Conservation (phyloP, 768 basidiomycete genomes). For the Tricholoma flavovirens region DNA sequence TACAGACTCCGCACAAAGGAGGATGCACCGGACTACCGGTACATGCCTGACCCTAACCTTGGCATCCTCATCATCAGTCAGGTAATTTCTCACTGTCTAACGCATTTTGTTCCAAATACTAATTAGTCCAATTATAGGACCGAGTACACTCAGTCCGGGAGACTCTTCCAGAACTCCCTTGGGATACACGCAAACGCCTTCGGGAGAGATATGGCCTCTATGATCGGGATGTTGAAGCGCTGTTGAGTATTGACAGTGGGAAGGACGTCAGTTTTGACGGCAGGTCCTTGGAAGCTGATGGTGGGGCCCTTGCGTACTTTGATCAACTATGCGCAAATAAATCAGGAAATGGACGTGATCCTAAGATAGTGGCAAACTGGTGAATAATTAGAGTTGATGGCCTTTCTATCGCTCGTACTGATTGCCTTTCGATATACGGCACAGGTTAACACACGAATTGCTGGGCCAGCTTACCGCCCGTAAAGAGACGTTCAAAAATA, state of each 20-base stretch:
- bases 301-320: constrained; percentile 72
- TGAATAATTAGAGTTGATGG: constrained; percentile 27
- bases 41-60: constrained; percentile 97
- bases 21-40: constrained; percentile 91
- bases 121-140: constrained; percentile 34
- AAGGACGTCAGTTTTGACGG: constrained; percentile 62
- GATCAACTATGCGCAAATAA: constrained; percentile 53
- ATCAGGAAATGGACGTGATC: constrained; percentile 38
- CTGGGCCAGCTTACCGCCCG: constrained; percentile 67
- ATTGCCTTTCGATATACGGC: constrained; percentile 1
- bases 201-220: constrained; percentile 41
- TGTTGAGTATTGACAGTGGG: constrained; percentile 67
- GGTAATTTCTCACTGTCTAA: constrained; percentile 22
- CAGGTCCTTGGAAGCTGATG: constrained; percentile 19
- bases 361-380: constrained; percentile 83
- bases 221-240: constrained; percentile 63
- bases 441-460: constrained; percentile 85
- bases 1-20: constrained; percentile 85
- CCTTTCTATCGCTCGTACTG: constrained; percentile 5
- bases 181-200: constrained; percentile 53
- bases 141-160: constrained; percentile 50
- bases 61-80: constrained; percentile 61
- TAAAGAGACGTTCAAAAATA: constrained; percentile 49
- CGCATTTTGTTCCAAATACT: background rate
- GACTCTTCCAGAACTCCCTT: constrained; percentile 74